Base-by-base conservation (phyloP, 148 eudicot species). In the Rhododendron simsii region DNA sequence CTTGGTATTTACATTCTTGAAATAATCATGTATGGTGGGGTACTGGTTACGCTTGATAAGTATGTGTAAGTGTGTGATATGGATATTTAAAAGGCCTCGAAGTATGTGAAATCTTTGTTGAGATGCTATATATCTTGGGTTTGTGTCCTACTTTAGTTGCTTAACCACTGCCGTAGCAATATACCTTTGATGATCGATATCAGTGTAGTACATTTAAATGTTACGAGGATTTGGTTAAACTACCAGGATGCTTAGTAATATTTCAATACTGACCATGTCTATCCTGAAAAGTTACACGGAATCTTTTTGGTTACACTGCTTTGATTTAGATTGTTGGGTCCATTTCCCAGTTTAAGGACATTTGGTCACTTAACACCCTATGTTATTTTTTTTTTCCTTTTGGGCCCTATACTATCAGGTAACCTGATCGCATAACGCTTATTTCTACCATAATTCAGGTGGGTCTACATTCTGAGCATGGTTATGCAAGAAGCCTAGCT, bases 401-500 rank as follows among this genome's bases (percentile, higher is more conserved):
- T n/a, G 48, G 81, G 37, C 35, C 59, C 61, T 28, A 26, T 28
- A 79, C 14, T 9, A 45, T 78, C 61, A 10, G 21, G 20, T 81
- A 35, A 81, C 44, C 44, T 16, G 7, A 55, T 45, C 0, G 67
- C 69, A 81, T 81, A 33, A n/a, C 33, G n/a, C 16, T 39, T 41
- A 50, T 28, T 81, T 47, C 69, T 47, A 8, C 4, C 69, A 7
- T 47, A 12, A 77, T 84, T 71, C 95, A 96, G 98, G 96, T 96
- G 35, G 96, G 94, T 85, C 87, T 91, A 10, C 89, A 89, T 37
- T 81, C 87, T 5, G 95, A 94, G 82, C 92, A 92, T 87, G 88
- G 91, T 78, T 96, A 96, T 87, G 95, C 99, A 26, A 92, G 96
- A 92, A 96, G 99, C 91, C 89, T 96, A 3, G 93, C 99, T 59